phyloP scores from a whole-genome alignment of 768 basidiomycete genomes.

The Phylloporus sp. region DNA sequence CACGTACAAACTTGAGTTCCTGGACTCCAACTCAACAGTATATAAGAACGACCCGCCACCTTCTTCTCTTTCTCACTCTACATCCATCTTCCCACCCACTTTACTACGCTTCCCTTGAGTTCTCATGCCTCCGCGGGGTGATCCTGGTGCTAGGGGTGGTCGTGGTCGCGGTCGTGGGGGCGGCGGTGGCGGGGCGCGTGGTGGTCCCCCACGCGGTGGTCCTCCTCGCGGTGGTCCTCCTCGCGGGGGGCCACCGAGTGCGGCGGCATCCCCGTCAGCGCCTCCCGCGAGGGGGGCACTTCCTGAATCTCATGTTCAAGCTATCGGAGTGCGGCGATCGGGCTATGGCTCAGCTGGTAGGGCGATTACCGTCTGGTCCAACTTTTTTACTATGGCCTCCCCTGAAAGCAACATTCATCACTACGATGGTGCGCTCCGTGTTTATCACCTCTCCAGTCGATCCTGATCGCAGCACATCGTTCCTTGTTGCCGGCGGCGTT shows the following conservation, averaged over 20 bases:
- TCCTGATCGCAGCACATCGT: constrained; percentile 20
- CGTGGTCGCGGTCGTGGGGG: constrained; percentile 17
- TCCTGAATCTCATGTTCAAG: constrained; percentile 37
- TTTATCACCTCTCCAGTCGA: not conserved
- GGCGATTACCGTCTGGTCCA: constrained; percentile 42
- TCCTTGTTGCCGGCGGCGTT: not conserved
- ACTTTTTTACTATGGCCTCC: constrained; percentile 62
- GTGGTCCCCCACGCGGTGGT: constrained; percentile 30
- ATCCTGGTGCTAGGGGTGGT: constrained; percentile 23
- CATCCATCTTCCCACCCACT: constrained; percentile 14
- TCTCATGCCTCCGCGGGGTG: constrained; percentile 39
- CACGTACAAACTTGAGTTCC: constrained; percentile 24
- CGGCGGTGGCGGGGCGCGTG: constrained; percentile 25
- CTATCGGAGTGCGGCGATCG: constrained; percentile 68
- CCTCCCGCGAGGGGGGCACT: constrained; percentile 33
- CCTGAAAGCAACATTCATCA: constrained; percentile 67
- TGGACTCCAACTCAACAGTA: constrained; percentile 1
- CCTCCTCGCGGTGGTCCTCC: constrained; percentile 27
- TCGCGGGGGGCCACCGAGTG: constrained; percentile 25
- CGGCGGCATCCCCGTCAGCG: constrained; percentile 17
- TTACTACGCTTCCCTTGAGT: not conserved
- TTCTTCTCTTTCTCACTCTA: constrained; percentile 13
- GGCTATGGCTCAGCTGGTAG: constrained; percentile 58
- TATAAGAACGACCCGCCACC: constrained; percentile 20
- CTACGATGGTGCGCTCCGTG: constrained; percentile 67